Conservation (phyloP, 2,329 filamentous ascomycete genomes). For the Diaporthe capsici region DNA sequence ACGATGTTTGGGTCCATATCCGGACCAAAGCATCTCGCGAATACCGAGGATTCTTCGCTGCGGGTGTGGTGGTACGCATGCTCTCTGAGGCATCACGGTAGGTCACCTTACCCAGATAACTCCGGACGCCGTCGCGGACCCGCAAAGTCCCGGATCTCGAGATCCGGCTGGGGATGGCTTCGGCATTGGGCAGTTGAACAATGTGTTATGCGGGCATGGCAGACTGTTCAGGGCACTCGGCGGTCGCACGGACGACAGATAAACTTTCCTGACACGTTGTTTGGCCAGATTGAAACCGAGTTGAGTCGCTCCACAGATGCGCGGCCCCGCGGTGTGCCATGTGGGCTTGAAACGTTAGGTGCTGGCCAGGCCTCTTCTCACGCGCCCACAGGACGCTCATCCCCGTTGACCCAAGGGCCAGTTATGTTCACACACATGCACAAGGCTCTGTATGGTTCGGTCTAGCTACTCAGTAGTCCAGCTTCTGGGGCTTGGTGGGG, state of each 20-base stretch:
- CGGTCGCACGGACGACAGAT: conserved; percentile 21
- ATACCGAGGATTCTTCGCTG: background rate
- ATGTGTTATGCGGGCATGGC: background rate
- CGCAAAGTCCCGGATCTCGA: conserved; percentile 30
- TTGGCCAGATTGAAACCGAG: conserved; percentile 19
- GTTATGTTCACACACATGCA: background rate
- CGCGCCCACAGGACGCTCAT: background rate
- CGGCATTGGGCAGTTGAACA: background rate
- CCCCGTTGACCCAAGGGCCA: background rate
- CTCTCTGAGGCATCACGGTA: background rate
- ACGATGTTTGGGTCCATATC: conserved; percentile 6
- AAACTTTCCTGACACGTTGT: conserved; percentile 16
- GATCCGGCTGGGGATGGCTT: conserved; percentile 9
- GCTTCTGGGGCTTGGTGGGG: background rate
- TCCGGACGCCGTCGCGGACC: conserved; percentile 1
- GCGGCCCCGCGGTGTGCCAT: conserved; percentile 11
- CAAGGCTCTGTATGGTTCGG: background rate
- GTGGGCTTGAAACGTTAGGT: conserved; percentile 14
- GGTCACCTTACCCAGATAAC: conserved; percentile 14
- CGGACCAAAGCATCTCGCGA: conserved; percentile 17
- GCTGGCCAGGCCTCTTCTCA: background rate
- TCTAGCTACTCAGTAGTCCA: background rate
- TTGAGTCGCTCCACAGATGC: conserved; percentile 13
- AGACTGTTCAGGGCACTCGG: background rate
- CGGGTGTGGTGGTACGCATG: background rate